Base-by-base conservation (phyloP, 306 rosid genomes). In the Citrullus amarus region DNA sequence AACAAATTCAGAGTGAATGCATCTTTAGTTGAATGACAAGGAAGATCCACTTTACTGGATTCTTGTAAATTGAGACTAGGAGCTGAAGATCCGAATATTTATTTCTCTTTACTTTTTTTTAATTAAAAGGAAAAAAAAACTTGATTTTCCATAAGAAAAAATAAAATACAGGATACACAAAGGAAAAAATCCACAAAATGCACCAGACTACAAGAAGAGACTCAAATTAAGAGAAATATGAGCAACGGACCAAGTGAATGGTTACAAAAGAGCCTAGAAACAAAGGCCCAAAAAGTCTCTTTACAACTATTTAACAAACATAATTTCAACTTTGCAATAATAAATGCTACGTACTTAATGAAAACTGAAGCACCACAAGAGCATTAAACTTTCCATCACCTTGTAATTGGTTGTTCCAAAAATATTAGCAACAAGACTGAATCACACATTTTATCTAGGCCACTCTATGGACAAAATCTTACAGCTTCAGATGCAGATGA, bases 331-430 rank as follows among this genome's bases (percentile, higher is more conserved):
- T 65, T 16, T 38, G 50, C 48, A 65, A 65, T 15, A 65, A 65
- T 43, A 16, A 43, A 65, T 34, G 50, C 5, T 65, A 5, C 46
- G 30, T 65, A 65, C 72, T 65, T 65, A 15, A 65, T 16, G 3
- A 65, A 14, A 65, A 65, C 20, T 69, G 76, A 69, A 69, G 36
- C 75, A 69, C 75, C 38, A 69, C 54, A 43, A 69, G 28, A 44
- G n/a, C 51, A n/a, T 20, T 68, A n/a, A n/a, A 9, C 38, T 44
- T 69, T 22, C 56, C 34, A 44, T 69, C 36, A 43, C 6, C 46
- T 32, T n/a, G 43, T 43, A 20, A 44, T 69, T 69, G 11, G 6
- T 70, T 70, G 9, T 12, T 70, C 76, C 13, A 69, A 69, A 69
- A 44, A 5, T 6, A 8, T 69, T 38, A 20, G 56, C 38, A 69